A percentile compares a stretch with the other conserved stretches of the same genome.
phyloP scores from a whole-genome alignment of 257 asterid species.

The Schizonepeta tenuifolia region DNA sequence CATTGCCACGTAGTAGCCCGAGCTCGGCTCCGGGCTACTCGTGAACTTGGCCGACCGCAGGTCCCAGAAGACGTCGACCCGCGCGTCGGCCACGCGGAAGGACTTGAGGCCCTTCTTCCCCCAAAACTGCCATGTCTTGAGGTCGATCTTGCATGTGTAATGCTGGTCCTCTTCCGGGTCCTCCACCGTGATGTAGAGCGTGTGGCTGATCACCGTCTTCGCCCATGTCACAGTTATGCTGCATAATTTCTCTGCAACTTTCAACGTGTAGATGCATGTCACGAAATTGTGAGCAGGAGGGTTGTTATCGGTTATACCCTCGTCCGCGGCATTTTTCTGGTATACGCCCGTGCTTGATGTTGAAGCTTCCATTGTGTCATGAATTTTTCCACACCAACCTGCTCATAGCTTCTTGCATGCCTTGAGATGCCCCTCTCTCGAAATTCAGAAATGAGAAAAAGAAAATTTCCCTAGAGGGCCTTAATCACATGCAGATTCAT shows the following conservation, averaged over 20 bases:
- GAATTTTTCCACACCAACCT: not conserved
- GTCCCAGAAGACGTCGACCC: slow-evolving; percentile 85
- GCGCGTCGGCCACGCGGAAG: slow-evolving; percentile 55
- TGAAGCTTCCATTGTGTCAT: slow-evolving; percentile 11
- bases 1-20: slow-evolving; percentile 76
- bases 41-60: slow-evolving; percentile 63
- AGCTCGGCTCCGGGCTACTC: slow-evolving; percentile 62
- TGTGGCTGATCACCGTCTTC: slow-evolving; percentile 61
- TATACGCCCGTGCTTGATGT: slow-evolving; percentile 16
- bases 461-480: too few species aligned
- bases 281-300: slow-evolving; percentile 53
- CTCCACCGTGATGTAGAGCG: slow-evolving; percentile 63
- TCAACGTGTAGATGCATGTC: slow-evolving; percentile 61
- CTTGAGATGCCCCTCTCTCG: too few species aligned
- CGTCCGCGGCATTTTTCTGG: not conserved
- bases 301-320: slow-evolving; percentile 29
- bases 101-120: slow-evolving; percentile 79
- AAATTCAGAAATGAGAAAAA: too few species aligned
- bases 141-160: slow-evolving; percentile 82
- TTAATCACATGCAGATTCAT: too few species aligned
- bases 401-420: too few species aligned
- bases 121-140: slow-evolving; percentile 95
- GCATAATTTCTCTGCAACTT: slow-evolving; percentile 43
- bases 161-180: slow-evolving; percentile 47
- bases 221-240: slow-evolving; percentile 69